Conservation (phyloP, 2,329 filamentous ascomycete species). For the Cytospora paraplurivora region DNA sequence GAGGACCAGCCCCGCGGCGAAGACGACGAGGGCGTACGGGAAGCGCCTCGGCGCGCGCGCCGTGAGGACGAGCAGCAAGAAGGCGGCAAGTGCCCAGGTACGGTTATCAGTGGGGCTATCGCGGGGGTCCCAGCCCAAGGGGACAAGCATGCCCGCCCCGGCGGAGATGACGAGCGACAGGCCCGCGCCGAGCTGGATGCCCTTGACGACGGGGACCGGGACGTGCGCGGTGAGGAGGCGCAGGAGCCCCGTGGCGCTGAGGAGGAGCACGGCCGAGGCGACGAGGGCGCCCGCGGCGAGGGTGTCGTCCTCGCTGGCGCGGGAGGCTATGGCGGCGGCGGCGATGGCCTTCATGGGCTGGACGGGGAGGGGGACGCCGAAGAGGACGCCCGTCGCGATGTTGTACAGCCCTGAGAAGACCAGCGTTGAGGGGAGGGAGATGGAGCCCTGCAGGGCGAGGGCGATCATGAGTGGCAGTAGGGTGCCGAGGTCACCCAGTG, state of each 20-base stretch:
- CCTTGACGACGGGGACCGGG: conserved; percentile 86
- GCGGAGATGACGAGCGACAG: conserved; percentile 80
- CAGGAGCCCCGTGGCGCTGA: conserved; percentile 80
- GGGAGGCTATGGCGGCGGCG: conserved; percentile 77
- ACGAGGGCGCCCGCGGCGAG: conserved; percentile 85
- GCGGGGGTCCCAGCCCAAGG: conserved; percentile 63
- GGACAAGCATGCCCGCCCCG: conserved; percentile 66
- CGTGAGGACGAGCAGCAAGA: conserved; percentile 69
- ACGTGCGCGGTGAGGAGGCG: conserved; percentile 72
- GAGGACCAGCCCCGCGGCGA: conserved; percentile 67
- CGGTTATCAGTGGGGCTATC: conserved; percentile 74
- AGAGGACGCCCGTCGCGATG: conserved; percentile 75
- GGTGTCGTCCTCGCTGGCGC: conserved; percentile 68
- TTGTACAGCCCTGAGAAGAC: conserved; percentile 90
- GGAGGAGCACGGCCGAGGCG: conserved; percentile 68
- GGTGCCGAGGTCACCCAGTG: conserved; percentile 85
- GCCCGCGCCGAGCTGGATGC: conserved; percentile 91
- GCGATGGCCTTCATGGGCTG: conserved; percentile 91
- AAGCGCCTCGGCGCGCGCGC: conserved; percentile 61
- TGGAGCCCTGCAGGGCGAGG: conserved; percentile 74
- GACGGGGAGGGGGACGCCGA: conserved; percentile 87
- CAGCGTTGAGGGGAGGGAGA: conserved; percentile 80
- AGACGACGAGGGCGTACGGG: conserved; percentile 77
- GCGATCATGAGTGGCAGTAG: conserved; percentile 88
- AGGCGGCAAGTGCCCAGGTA: conserved; percentile 74